Evolutionary conservation across 2,329 filamentous ascomycete genomes (phyloP), one percentile per base, ranked within the genome.

Genomic region (Aureobasidium sp.): DNA sequence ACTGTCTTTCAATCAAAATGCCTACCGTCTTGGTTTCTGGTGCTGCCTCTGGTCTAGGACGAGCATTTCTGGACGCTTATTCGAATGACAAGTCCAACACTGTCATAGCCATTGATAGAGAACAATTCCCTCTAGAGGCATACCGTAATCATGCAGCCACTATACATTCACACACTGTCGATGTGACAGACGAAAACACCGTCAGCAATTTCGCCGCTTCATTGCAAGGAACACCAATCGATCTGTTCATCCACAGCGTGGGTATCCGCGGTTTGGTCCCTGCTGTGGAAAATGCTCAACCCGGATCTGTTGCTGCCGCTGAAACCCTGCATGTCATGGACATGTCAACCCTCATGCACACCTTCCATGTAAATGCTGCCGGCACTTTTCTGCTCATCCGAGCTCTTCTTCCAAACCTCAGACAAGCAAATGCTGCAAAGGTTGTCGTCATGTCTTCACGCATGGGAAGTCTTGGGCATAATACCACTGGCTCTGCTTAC

Each of bases 261-360:
- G 77, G 77, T 6, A 69, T 78, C 46, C 71, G 77, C 7, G 77
- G 77, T 7, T 71, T 79, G 1, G 75, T 77, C 0, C 69, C 71
- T 0, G 29, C 53, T 0, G 61, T 73, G 7, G 65, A 68, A 29
- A 17, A 60, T 10, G 31, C 66, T 21, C 58, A 66, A 1, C 69
- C 69, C 1, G 65, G 68, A 21, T 67, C 75, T 59, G 73, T 77
- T 5, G 69, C 71, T 1, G 72, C 71, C 0, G 72, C 74, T 25
- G 77, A 79, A 64, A 76, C 73, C 2, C 60, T 74, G 4, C 53
- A 67, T 0, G 73, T 66, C 11, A 79, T 78, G 75, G 69, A 74
- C 37, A 38, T 67, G 1, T 64, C 63, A 1, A 79, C 74, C 0
- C 68, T 79, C 60, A 69, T 68, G 49, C 60, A 61, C 4, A 73